A percentile compares a stretch with the other conserved stretches of the same genome.
Conservation (phyloP, 768 basidiomycete genomes). For the Hypholoma fasciculare region DNA sequence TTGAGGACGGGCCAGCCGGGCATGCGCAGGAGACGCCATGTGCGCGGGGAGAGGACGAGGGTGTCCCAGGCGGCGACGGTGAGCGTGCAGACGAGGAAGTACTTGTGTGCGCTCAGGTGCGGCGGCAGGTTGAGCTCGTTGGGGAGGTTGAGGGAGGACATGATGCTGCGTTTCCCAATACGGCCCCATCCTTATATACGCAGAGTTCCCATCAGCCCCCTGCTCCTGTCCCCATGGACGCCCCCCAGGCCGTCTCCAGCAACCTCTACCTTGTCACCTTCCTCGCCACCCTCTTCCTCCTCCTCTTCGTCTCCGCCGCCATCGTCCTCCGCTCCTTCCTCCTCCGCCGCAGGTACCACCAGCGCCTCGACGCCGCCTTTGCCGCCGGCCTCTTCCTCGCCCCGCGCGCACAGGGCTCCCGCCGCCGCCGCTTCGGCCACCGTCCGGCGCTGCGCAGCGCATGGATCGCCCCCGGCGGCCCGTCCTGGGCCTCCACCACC, state of each 20-base stretch:
- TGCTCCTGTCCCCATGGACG: constrained; percentile 23
- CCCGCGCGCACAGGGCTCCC: constrained; percentile 37
- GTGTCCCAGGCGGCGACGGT: constrained; percentile 91
- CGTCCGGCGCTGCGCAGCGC: constrained; percentile 53
- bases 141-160: constrained; percentile 42
- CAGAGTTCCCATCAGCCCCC: constrained; percentile 11
- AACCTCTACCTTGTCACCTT: constrained; percentile 65
- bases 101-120: constrained; percentile 84
- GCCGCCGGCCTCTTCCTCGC: constrained; percentile 49
- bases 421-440: constrained; percentile 41
- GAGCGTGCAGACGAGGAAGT: constrained; percentile 87
- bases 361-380: constrained; percentile 52
- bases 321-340: constrained; percentile 67
- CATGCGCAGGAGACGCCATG: constrained; percentile 67
- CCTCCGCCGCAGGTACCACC: constrained; percentile 56
- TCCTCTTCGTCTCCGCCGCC: constrained; percentile 62
- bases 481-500: constrained; percentile 49
- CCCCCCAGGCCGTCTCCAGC: constrained; percentile 19
- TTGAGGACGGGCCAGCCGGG: constrained; percentile 79
- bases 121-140: constrained; percentile 72
- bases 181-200: constrained; percentile 4
- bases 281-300: constrained; percentile 68
- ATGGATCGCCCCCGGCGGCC: constrained; percentile 36
- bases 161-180: background rate
- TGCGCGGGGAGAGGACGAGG: constrained; percentile 78